Evolutionary conservation across 192 early-diverging fungal genomes (phyloP).

Genomic region (Spinellus fusiger): DNA sequence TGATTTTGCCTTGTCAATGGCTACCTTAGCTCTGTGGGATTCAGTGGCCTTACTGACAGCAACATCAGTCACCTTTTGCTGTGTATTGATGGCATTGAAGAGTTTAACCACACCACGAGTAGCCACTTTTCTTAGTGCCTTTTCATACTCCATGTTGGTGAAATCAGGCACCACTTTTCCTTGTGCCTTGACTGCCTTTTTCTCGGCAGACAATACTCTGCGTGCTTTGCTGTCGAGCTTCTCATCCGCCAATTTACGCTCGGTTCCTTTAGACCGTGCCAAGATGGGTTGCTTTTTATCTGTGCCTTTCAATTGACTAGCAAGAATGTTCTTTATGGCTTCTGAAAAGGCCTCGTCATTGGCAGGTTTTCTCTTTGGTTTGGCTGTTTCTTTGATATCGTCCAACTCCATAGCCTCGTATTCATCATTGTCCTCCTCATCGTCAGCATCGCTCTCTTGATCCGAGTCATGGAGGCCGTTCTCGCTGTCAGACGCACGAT

Average conservation of each 20-base stretch:
- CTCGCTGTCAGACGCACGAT: not conserved
- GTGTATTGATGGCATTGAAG: slow-evolving; percentile 88
- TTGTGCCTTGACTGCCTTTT: slow-evolving; percentile 54
- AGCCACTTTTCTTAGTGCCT: slow-evolving; percentile 82
- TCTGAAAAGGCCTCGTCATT: slow-evolving; percentile 54
- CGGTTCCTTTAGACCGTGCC: slow-evolving; percentile 73
- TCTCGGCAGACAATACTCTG: slow-evolving; percentile 67
- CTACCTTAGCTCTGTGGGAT: slow-evolving; percentile 32
- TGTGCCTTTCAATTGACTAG: slow-evolving; percentile 36
- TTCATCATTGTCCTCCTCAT: slow-evolving; percentile 2
- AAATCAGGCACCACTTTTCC: slow-evolving; percentile 73
- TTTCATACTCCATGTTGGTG: slow-evolving; percentile 80
- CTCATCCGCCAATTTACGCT: slow-evolving; percentile 77
- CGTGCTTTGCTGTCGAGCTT: slow-evolving; percentile 81
- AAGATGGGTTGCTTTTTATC: slow-evolving; percentile 68
- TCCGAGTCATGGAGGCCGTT: too few species aligned
- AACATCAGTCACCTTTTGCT: slow-evolving; percentile 75
- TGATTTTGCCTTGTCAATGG: slow-evolving; percentile 42
- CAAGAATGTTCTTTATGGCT: slow-evolving; percentile 64
- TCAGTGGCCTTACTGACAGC: slow-evolving; percentile 48
- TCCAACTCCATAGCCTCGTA: slow-evolving; percentile 10
- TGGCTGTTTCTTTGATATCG: slow-evolving; percentile 13
- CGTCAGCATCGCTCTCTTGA: slow-evolving; percentile 24
- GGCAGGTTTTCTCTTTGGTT: slow-evolving; percentile 35
- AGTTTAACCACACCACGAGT: slow-evolving; percentile 91